Evolutionary conservation across 352 stramenopile species (phyloP).

Genomic region (Globisporangium cystogenes): DNA sequence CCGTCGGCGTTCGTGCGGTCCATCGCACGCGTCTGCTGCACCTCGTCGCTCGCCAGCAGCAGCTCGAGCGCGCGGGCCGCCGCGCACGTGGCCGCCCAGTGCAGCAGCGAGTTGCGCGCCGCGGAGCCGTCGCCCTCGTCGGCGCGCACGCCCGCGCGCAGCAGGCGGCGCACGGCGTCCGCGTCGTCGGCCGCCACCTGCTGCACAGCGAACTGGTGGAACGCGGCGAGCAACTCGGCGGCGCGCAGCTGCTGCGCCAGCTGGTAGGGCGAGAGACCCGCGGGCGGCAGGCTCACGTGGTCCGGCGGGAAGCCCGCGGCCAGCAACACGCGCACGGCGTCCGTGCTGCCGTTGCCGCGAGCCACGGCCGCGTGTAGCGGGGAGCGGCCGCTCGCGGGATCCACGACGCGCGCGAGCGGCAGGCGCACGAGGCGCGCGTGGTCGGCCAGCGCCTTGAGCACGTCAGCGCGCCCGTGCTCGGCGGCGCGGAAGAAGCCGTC

Average conservation of each 20-base stretch:
- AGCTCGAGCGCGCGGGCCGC: constrained; percentile 42
- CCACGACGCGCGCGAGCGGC: constrained; percentile 47
- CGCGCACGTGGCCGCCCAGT: constrained; percentile 80
- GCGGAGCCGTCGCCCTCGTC: constrained; percentile 45
- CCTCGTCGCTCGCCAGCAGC: constrained; percentile 34
- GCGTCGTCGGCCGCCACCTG: constrained; percentile 69
- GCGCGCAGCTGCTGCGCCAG: constrained; percentile 55
- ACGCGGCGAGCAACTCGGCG: constrained; percentile 66
- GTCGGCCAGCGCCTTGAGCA: constrained; percentile 80
- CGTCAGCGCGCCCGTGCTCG: constrained; percentile 75
- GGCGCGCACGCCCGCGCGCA: constrained; percentile 51
- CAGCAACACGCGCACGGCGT: constrained; percentile 74
- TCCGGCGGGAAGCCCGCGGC: constrained; percentile 69
- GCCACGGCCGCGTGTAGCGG: constrained; percentile 74
- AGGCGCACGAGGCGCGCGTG: constrained; percentile 40
- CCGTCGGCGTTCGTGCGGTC: constrained; percentile 61
- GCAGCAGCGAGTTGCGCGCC: constrained; percentile 58
- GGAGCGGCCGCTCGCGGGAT: constrained; percentile 52
- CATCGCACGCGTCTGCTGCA: constrained; percentile 30
- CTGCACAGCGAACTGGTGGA: constrained; percentile 86
- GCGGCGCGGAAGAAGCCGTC: constrained; percentile 83
- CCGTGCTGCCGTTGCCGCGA: constrained; percentile 68
- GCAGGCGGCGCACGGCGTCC: constrained; percentile 44
- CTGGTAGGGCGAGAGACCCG: constrained; percentile 43
- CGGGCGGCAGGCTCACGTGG: constrained; percentile 21